phyloP scores from a whole-genome alignment of 2,329 filamentous ascomycete genomes.

The Chaetomiaceae sp. region DNA sequence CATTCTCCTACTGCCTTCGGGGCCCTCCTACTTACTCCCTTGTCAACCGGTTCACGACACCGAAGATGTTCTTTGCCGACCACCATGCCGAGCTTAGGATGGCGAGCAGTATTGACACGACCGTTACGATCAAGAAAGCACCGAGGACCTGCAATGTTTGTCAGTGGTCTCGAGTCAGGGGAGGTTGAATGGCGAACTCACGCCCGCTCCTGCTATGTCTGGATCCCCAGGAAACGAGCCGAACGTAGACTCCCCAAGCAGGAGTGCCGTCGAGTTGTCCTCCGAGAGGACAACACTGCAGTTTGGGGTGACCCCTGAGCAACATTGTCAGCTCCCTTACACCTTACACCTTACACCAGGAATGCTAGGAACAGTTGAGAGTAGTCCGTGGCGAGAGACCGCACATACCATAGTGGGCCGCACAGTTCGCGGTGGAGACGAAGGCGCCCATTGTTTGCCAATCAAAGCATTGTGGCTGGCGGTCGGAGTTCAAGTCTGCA shows the following conservation, averaged over 20 bases:
- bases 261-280: constrained; percentile 2
- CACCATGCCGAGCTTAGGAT: constrained; percentile 20
- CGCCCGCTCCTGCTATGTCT: constrained; percentile 25
- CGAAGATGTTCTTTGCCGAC: constrained; percentile 19
- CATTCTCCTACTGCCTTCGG: too few relatives aligned
- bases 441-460: constrained; percentile 20
- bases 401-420: constrained; percentile 7
- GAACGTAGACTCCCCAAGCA: constrained; percentile 3
- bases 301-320: constrained; percentile 1
- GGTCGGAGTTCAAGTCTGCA: neutral
- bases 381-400: neutral
- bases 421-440: constrained; percentile 18
- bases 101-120: constrained; percentile 17
- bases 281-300: constrained; percentile 7
- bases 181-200: constrained; percentile 1
- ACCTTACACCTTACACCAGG: too few relatives aligned
- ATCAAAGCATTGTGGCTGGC: neutral
- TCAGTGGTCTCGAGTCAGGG: neutral
- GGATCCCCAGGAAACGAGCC: constrained; percentile 19
- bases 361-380: too few relatives aligned
- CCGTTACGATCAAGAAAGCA: constrained; percentile 22
- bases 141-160: constrained; percentile 18
- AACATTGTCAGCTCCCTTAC: neutral
- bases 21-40: constrained; percentile 16
- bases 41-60: constrained; percentile 1